These are phyloP conservation scores for Colletotrichum cuscutae DNA, from an alignment of 2,329 filamentous ascomycete genomes.

Conservation along the genomic window DNA sequence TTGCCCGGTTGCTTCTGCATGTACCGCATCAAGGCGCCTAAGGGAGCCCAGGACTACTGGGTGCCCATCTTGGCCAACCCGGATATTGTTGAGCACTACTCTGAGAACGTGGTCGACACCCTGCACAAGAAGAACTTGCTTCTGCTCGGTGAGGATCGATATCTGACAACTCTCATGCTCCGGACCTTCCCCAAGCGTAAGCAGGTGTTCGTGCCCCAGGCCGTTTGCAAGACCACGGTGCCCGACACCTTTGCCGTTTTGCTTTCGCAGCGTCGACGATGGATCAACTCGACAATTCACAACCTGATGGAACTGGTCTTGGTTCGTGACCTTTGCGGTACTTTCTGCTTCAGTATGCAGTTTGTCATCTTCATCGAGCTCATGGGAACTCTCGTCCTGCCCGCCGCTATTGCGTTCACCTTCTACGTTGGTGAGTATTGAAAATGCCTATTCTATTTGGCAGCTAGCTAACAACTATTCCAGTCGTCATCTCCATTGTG, in stretches of 20 bases:
- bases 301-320: conserved; percentile 98
- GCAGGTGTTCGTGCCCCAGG: conserved; percentile 97
- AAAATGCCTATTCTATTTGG: not conserved
- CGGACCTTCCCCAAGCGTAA: conserved; percentile 99
- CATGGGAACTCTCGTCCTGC: conserved; percentile 91
- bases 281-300: conserved; percentile 99
- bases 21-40: conserved; percentile 99
- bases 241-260: conserved; percentile 93
- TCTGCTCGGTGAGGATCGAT: conserved; percentile 92
- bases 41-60: conserved; percentile 99
- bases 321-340: conserved; percentile 95
- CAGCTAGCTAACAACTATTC: conserved; percentile 11
- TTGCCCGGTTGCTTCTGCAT: conserved; percentile 99
- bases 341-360: conserved; percentile 99
- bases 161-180: conserved; percentile 96
- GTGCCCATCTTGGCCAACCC: conserved; percentile 98
- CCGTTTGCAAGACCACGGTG: conserved; percentile 98
- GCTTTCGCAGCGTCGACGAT: conserved; percentile 92
- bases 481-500: conserved; percentile 88
- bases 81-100: conserved; percentile 98
- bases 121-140: conserved; percentile 97
- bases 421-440: conserved; percentile 86
- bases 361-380: conserved; percentile 97
- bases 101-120: conserved; percentile 98
- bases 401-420: conserved; percentile 96